Conservation (phyloP, 208 protist species). For the Acanthamoeba divionensis region DNA sequence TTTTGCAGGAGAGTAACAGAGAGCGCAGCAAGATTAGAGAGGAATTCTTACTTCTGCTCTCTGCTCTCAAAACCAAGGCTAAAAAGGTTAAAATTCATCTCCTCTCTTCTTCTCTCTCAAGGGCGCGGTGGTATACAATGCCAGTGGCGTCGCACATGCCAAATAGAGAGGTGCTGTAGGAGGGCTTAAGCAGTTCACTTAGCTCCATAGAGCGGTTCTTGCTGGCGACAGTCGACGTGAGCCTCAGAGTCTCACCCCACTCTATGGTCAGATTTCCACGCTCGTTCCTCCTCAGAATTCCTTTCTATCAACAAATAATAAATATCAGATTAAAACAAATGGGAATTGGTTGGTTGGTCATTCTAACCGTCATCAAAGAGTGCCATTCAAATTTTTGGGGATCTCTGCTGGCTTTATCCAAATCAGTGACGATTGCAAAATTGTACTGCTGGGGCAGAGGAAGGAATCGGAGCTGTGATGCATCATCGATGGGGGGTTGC, state of each 20-base stretch:
- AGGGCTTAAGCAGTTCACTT: constrained; percentile 28
- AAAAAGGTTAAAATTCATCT: too few relatives aligned
- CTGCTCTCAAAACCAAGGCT: too few relatives aligned
- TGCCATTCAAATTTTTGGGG: constrained; percentile 28
- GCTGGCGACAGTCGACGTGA: constrained; percentile 42
- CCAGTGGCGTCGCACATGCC: constrained; percentile 50
- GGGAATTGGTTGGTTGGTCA: too few relatives aligned
- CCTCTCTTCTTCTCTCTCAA: too few relatives aligned
- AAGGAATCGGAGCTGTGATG: too few relatives aligned
- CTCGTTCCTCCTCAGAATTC: background rate
- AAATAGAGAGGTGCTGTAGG: background rate
- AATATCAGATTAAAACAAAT: background rate
- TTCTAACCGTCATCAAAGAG: constrained; percentile 29
- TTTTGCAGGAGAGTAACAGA: background rate
- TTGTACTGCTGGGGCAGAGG: constrained; percentile 32
- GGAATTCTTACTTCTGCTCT: too few relatives aligned
- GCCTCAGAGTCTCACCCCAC: constrained; percentile 33
- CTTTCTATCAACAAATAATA: too few relatives aligned
- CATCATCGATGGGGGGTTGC: too few relatives aligned
- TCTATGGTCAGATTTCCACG: constrained; percentile 51
- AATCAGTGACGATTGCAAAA: constrained; percentile 17
- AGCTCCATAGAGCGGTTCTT: constrained; percentile 53
- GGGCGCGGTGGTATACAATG: too few relatives aligned
- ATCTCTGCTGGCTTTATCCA: constrained; percentile 48
- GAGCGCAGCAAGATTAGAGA: background rate